Evolutionary conservation across 768 basidiomycete species (phyloP).

Genomic region (Mycena amicta): DNA sequence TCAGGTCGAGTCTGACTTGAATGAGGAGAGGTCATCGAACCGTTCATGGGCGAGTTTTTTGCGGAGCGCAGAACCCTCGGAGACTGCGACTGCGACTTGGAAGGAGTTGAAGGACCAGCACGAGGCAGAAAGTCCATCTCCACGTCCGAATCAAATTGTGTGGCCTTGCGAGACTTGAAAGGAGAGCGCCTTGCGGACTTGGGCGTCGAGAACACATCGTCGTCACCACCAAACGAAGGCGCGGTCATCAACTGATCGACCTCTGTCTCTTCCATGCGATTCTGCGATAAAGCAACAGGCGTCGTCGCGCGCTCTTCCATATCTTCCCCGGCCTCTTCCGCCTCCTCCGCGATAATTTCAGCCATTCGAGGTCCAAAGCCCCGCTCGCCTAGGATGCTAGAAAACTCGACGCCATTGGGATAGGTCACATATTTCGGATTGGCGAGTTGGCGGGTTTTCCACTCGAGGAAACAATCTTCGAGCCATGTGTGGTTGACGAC

Average conservation of each 20-base stretch:
- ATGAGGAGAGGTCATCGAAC: neutral
- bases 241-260: slow-evolving; percentile 2
- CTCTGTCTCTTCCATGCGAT: slow-evolving; percentile 18
- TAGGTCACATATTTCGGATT: slow-evolving; percentile 69
- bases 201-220: neutral
- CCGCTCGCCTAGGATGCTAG: slow-evolving; percentile 42
- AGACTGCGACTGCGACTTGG: neutral
- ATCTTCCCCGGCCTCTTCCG: slow-evolving; percentile 9
- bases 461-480: slow-evolving; percentile 85
- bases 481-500: slow-evolving; percentile 91
- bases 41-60: neutral
- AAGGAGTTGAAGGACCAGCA: neutral
- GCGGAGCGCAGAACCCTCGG: neutral
- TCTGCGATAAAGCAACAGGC: slow-evolving; percentile 1
- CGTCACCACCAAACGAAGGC: neutral
- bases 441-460: slow-evolving; percentile 69
- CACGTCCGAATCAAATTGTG: slow-evolving; percentile 7
- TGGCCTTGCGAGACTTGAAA: neutral
- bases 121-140: slow-evolving; percentile 6
- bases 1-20: too few relatives aligned
- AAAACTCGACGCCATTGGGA: slow-evolving; percentile 68
- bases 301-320: neutral
- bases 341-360: slow-evolving; percentile 17
- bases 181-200: neutral
- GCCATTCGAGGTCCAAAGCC: slow-evolving; percentile 31